Conservation (phyloP, 2,329 filamentous ascomycete species). For the Penicillium capsulatum region DNA sequence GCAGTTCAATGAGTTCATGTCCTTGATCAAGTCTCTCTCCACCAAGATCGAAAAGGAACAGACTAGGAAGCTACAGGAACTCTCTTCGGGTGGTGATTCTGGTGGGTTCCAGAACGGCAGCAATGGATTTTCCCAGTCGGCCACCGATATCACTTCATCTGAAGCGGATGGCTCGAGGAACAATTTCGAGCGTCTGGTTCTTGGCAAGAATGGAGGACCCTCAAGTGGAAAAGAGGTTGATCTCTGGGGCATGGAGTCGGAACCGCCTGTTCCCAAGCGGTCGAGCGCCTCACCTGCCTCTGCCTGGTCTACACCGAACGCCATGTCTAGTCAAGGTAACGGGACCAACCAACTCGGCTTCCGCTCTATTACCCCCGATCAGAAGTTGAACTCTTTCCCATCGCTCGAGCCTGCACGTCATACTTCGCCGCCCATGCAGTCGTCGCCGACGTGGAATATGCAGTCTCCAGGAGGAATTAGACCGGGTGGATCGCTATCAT, state of each 20-base stretch:
- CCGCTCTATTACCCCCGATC: constrained; percentile 52
- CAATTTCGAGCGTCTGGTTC: constrained; percentile 86
- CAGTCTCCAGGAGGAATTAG: constrained; percentile 15
- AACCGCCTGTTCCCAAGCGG: constrained; percentile 26
- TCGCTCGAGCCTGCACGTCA: constrained; percentile 43
- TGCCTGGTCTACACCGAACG: constrained; percentile 41
- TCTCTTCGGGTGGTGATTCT: constrained; percentile 59
- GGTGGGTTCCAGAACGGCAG: constrained; percentile 38
- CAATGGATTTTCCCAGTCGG: constrained; percentile 24
- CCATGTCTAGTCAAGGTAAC: constrained; percentile 18
- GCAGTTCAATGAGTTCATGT: constrained; percentile 88
- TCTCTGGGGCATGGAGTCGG: constrained; percentile 33
- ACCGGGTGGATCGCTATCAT: constrained; percentile 20
- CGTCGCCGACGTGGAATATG: constrained; percentile 22
- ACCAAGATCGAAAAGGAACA: constrained; percentile 83
- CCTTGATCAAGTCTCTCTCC: constrained; percentile 76
- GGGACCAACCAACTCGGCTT: constrained; percentile 23
- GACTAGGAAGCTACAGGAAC: constrained; percentile 78
- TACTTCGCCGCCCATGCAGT: constrained; percentile 24
- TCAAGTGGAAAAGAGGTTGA: constrained; percentile 32
- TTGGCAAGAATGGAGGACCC: constrained; percentile 56
- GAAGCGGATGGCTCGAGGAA: constrained; percentile 56
- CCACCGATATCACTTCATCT: constrained; percentile 36
- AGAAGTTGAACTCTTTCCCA: constrained; percentile 46
- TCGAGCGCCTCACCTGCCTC: constrained; percentile 36